Base-by-base conservation (phyloP, 306 rosid genomes). In the Pachyrhizus erosus region DNA sequence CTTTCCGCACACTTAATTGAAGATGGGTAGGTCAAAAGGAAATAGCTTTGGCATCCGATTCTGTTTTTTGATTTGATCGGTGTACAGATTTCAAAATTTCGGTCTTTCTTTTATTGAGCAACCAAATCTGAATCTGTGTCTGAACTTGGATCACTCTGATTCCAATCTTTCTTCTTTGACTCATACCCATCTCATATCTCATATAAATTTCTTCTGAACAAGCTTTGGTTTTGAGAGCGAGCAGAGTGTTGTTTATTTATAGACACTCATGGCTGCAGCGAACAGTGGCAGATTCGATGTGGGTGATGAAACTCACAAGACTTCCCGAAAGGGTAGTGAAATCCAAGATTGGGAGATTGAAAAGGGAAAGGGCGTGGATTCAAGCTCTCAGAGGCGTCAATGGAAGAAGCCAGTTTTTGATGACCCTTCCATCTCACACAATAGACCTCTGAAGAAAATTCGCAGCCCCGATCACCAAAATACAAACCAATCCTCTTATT, bases 401-500 rank as follows among this genome's bases (percentile, higher is more conserved):
- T 85, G 91, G 91, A 87, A 84, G 91, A 87, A 84, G 84, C 91
- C 88, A 14, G 82, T 84, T 89, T 91, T 84, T 75, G 90, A 89
- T 54, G 94, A 86, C 13, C 87, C 89, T 77, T 92, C 96, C 87
- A 10, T 84, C 68, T 81, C 90, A 12, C 74, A 62, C 18, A 86
- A 49, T 20, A 89, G 93, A 37, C 97, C 99, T 86, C 82, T 85
- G n/a, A 96, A 96, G 90, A 96, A 96, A 85, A 89, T 83, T 68
- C 88, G 84, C 11, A 87, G 95, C 88, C 97, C 98, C 0, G 79
- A 89, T 79, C 88, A 64, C 51, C 75, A 85, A 5, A 70, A 70
- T 83, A 70, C 80, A 9, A 43, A 57, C 71, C 89, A 74, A 21
- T 80, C 89, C 43, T 82, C 85, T 34, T 79, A 2, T 4, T 31